Conservation (phyloP, 768 basidiomycete genomes). For the Amanita subjunquillea region DNA sequence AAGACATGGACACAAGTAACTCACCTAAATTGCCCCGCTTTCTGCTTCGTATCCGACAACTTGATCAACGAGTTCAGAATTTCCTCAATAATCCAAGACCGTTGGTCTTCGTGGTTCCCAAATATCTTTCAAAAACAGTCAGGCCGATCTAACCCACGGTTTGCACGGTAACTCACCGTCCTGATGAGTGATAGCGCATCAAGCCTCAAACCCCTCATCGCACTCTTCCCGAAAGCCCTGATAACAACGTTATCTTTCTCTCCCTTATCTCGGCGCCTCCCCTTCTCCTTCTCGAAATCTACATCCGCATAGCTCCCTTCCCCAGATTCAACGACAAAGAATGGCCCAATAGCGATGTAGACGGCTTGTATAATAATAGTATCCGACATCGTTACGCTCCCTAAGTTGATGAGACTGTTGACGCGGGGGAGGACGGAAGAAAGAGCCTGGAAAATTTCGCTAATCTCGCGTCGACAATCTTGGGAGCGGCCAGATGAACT, state of each 20-base stretch:
- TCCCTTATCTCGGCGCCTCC: constrained; percentile 20
- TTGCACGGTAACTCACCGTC: constrained; percentile 43
- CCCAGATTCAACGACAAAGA: constrained; percentile 74
- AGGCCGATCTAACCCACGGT: not conserved
- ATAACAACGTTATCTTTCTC: constrained; percentile 54
- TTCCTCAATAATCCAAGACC: constrained; percentile 98
- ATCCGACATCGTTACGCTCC: constrained; percentile 77
- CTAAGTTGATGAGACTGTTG: constrained; percentile 61
- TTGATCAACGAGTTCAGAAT: constrained; percentile 86
- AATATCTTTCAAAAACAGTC: constrained; percentile 52
- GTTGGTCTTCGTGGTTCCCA: constrained; percentile 81
- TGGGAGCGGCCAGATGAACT: constrained; percentile 23
- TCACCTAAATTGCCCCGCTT: constrained; percentile 82
- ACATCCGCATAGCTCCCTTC: constrained; percentile 19
- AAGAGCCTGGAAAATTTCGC: constrained; percentile 66
- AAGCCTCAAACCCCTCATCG: constrained; percentile 73
- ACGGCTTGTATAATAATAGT: constrained; percentile 86
- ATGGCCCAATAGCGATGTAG: constrained; percentile 89
- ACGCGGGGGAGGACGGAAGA: constrained; percentile 67
- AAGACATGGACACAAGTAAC: constrained; percentile 12
- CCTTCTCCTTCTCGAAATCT: constrained; percentile 33
- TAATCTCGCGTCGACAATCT: constrained; percentile 35
- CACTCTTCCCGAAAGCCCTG: constrained; percentile 62
- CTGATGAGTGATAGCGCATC: constrained; percentile 80
- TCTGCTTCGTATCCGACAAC: constrained; percentile 82